Evolutionary conservation across 2,329 filamentous ascomycete species (phyloP), one percentile per base, ranked within the genome.

Genomic region (Diaporthe australafricana): DNA sequence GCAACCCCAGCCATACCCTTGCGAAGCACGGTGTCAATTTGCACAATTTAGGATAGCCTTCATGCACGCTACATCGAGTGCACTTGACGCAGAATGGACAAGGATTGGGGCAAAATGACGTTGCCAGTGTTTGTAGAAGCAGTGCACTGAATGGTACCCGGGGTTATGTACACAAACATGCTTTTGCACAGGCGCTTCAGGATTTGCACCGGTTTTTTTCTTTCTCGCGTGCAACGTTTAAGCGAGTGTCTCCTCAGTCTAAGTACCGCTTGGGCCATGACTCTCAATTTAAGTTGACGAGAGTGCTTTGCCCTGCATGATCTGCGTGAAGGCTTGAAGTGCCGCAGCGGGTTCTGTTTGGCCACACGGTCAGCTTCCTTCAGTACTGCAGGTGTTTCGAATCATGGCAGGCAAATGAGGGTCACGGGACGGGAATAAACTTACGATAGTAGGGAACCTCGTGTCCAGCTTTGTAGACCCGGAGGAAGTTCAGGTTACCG

Each of bases 401-500:
- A 17, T 16, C 63, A 35, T 22, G 22, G 20, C 8, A 11, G n/a
- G 12, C n/a, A n/a, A n/a, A n/a, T n/a, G n/a, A n/a, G 11, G 2
- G 14, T 27, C 9, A 12, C 32, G n/a, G 14, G 27, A n/a, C 20
- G 25, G 38, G 16, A 42, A n/a, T 7, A 57, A 3, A 72, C 72
- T 72, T 62, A 73, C 72, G 73, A 42, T 74, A 74, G 45, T 73
- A 73, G 22, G 73, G 73, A 5, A 74, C 71, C 27, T 74, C 70
- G 63, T 74, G 73, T 3, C 73, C 73, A 9, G 73, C 73, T 25
- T 72, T 62, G 42, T 74, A 74, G 2, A 87, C 85, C 25, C 83
- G 80, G 74, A 88, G 76, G 79, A 86, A 88, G 55, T 81, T 84
- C 48, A 89, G 77, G 71, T 88, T 87, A 8, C 82, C 84, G 5